A percentile compares a stretch with the other conserved stretches of the same genome.
phyloP scores from a whole-genome alignment of 352 stramenopile genomes.

The Thraustotheca clavata region DNA sequence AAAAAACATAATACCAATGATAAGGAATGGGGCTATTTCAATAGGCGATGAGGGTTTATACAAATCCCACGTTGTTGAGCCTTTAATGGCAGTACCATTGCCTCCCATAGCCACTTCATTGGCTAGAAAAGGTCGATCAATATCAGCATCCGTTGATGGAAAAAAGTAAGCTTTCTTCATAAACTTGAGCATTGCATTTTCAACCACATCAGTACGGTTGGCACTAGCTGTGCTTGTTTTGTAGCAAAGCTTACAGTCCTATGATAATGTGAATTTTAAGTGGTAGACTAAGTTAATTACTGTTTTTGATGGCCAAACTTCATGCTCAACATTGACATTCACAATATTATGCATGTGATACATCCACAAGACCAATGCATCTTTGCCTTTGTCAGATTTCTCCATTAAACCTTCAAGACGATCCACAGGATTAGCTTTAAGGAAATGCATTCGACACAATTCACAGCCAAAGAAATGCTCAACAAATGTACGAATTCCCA shows the following conservation, averaged over 20 bases:
- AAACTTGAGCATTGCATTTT: slow-evolving; percentile 2
- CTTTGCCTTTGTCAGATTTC: slow-evolving; percentile 30
- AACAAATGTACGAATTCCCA: slow-evolving; percentile 59
- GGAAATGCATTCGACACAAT: slow-evolving; percentile 65
- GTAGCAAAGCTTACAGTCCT: slow-evolving; percentile 4
- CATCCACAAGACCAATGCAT: slow-evolving; percentile 56
- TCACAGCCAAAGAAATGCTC: slow-evolving; percentile 80
- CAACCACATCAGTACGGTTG: neutral
- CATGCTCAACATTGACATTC: slow-evolving; percentile 64
- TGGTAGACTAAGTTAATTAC: neutral
- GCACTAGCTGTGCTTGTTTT: neutral
- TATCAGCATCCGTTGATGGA: neutral
- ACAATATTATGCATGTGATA: slow-evolving; percentile 82
- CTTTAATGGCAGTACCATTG: neutral
- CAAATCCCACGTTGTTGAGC: neutral
- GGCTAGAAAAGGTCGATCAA: neutral
- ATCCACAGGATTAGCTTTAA: slow-evolving; percentile 40
- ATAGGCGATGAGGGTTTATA: neutral
- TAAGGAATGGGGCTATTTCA: neutral
- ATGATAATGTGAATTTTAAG: neutral
- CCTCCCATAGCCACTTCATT: neutral
- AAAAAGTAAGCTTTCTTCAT: neutral
- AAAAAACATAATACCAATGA: neutral
- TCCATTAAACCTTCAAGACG: slow-evolving; percentile 40
- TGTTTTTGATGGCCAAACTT: slow-evolving; percentile 41